Conservation (phyloP, 306 rosid species). For the Cyamopsis tetragonoloba region DNA sequence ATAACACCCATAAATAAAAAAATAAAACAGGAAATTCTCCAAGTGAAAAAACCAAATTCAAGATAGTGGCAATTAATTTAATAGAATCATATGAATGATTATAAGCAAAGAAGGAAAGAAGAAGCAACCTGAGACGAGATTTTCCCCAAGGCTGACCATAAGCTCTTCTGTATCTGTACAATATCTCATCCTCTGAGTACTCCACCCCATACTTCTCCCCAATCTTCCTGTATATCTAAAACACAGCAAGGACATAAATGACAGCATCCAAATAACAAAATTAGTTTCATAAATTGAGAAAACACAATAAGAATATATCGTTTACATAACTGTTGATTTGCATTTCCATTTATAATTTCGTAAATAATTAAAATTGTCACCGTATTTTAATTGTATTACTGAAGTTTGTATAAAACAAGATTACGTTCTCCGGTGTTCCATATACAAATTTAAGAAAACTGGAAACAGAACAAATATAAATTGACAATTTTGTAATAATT, state of each 20-base stretch:
- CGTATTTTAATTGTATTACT: no score
- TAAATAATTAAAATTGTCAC: no score
- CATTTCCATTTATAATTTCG: no score
- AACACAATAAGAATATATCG: no score
- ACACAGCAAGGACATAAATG: background rate
- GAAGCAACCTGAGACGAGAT: constrained; percentile 87
- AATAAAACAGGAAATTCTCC: background rate
- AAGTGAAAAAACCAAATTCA: constrained; percentile 2
- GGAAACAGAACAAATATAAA: no score
- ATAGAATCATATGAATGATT: background rate
- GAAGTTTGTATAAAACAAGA: no score
- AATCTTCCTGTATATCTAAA: constrained; percentile 69
- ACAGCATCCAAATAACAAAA: background rate
- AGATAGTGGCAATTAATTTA: background rate
- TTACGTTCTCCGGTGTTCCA: no score
- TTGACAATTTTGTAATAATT: no score
- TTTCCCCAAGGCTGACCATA: constrained; percentile 91
- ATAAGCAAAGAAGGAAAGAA: background rate
- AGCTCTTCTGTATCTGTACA: constrained; percentile 83
- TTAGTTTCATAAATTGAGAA: background rate
- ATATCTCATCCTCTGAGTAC: constrained; percentile 81
- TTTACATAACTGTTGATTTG: no score
- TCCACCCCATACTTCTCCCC: constrained; percentile 93
- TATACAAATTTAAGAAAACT: no score
- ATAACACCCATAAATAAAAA: background rate